Evolutionary conservation across 2,329 filamentous ascomycete species (phyloP).

Genomic region (Phialophora macrospora): DNA sequence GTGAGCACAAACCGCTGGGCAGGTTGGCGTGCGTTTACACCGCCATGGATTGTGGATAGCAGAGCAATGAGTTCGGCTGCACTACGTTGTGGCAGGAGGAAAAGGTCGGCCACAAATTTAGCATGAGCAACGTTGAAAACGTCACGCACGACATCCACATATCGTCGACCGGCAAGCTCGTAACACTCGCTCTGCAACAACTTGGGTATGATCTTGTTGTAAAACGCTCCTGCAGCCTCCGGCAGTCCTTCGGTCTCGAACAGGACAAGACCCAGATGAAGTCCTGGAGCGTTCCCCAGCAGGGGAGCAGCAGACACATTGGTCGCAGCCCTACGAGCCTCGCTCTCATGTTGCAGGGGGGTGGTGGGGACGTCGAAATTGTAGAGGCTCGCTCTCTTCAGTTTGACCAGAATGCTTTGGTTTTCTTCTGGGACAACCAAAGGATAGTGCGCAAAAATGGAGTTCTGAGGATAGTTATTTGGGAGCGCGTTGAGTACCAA

Average conservation of each 20-base stretch:
- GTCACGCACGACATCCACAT: conserved; percentile 57
- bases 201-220: conserved; percentile 52
- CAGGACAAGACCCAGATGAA: conserved; percentile 19
- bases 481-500: conserved; percentile 56
- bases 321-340: conserved; percentile 49
- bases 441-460: conserved; percentile 57
- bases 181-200: conserved; percentile 54
- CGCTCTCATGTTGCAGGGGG: conserved; percentile 45
- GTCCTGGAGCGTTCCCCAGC: conserved; percentile 1
- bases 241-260: conserved; percentile 46
- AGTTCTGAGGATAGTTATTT: conserved; percentile 53
- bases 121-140: conserved; percentile 60
- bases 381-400: conserved; percentile 50
- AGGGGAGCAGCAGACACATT: background rate
- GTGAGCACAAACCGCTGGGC: conserved; percentile 57
- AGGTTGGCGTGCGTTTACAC: conserved; percentile 61
- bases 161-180: conserved; percentile 51
- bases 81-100: conserved; percentile 60
- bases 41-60: conserved; percentile 58
- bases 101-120: conserved; percentile 61
- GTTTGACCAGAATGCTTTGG: conserved; percentile 48
- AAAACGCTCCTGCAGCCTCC: conserved; percentile 52
- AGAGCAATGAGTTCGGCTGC: conserved; percentile 61
- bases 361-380: conserved; percentile 44
- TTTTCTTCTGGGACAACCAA: conserved; percentile 56